Base-by-base conservation (phyloP, 371 early-diverging fungal genomes). In the Mortierella sp. region DNA sequence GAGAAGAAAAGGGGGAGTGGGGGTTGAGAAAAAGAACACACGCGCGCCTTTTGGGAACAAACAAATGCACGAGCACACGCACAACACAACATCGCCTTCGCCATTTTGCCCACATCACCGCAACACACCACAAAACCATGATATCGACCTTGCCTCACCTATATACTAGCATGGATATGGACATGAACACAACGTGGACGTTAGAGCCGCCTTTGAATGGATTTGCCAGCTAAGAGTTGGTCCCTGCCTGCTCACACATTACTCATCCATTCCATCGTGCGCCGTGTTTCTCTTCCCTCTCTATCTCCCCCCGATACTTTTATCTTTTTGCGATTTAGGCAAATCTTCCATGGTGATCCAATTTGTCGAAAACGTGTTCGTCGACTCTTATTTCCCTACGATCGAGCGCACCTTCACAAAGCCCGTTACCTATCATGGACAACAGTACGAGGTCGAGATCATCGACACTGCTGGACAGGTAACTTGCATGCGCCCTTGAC, bases 401-500 rank as follows among this genome's bases (percentile, higher is more conserved):
- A 96, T 98, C 67, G 96, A 95, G 78, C 93, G 91, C 74, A 93
- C 94, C 38, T 93, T 94, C 79, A 94, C 88, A 24, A 96, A 96
- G 80, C 89, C 89, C 52, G 86, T 96, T 57, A 89, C 88, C 58
- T 91, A 93, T 60, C 83, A 86, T 71, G 92, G 93, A 42, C 91
- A 92, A 79, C 94, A 95, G 72, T 96, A 93, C 70, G 88, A 87
- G 26, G 89, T 92, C 30, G 95, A 94, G 64, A 96, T 97, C 59
- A 92, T 95, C 76, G 98, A 98, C 81, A 97, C 98, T 14, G 96
- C 98, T 2, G 98, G 98, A 54, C 97, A 97, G 86, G 92, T 91
- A 89, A 70, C 61, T 30, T 21, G 30, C 19, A 42, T 18, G 18
- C 41, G 10, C 41, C 8, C 41, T n/a, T n/a, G n/a, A n/a, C n/a